These are phyloP conservation scores for Epithele typhae DNA, from an alignment of 768 basidiomycete genomes.

Conservation along the genomic window DNA sequence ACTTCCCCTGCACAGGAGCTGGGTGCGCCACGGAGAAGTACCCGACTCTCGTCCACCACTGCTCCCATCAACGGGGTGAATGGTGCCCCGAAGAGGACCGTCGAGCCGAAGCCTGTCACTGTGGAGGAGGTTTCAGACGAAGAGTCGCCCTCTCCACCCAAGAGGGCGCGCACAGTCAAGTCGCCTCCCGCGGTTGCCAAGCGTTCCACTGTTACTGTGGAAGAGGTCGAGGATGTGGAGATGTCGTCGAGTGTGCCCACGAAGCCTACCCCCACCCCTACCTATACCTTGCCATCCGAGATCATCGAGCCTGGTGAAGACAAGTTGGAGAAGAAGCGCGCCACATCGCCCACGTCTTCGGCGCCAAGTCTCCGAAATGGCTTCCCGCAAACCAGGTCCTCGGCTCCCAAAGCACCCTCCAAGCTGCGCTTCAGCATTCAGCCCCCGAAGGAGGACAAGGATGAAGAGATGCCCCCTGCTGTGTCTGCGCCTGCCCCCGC, in stretches of 20 bases:
- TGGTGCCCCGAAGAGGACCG: not conserved
- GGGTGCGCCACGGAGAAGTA: conserved; percentile 15
- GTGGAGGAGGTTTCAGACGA: conserved; percentile 37
- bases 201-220: conserved; percentile 16
- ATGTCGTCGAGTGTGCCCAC: conserved; percentile 18
- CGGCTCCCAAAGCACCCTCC: conserved; percentile 70
- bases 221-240: conserved; percentile 32
- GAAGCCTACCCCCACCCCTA: conserved; percentile 12
- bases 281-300: conserved; percentile 31
- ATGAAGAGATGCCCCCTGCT: too few relatives aligned
- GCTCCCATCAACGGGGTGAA: conserved; percentile 8
- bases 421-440: conserved; percentile 73
- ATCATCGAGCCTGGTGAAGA: conserved; percentile 35
- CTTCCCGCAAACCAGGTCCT: conserved; percentile 35
- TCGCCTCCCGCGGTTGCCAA: not conserved
- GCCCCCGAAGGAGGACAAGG: conserved; percentile 43
- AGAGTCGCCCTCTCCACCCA: conserved; percentile 34
- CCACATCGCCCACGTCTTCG: conserved; percentile 13
- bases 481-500: conserved; percentile 1
- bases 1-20: conserved; percentile 3
- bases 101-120: conserved; percentile 5
- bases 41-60: conserved; percentile 19
- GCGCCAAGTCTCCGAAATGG: conserved; percentile 5
- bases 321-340: conserved; percentile 7
- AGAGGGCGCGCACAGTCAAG: conserved; percentile 43